These are phyloP conservation scores for Sugiyamaella boreocaroliniensis DNA, from an alignment of 805 yeast genomes.

Conservation along the genomic window DNA sequence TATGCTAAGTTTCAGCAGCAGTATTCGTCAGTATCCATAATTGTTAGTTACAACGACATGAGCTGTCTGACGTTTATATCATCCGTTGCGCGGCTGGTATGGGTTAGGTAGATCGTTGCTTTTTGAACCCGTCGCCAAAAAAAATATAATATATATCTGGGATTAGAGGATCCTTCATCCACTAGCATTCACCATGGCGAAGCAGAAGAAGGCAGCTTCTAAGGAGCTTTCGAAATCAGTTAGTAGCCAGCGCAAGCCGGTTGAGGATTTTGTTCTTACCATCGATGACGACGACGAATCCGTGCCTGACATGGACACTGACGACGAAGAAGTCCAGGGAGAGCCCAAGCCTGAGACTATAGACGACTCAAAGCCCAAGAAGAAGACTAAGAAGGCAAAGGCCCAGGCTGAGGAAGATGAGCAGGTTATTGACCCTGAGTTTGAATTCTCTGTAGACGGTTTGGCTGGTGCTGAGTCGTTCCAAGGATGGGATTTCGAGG, in stretches of 20 bases:
- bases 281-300: conserved; percentile 78
- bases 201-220: not conserved
- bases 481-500: conserved; percentile 81
- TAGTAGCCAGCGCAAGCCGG: not conserved
- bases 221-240: not conserved
- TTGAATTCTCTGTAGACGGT: conserved; percentile 58
- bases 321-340: conserved; percentile 35
- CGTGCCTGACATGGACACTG: conserved; percentile 45
- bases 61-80: too few species aligned
- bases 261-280: conserved; percentile 61
- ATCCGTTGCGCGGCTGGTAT: not conserved
- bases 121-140: not conserved
- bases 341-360: conserved; percentile 5
- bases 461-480: conserved; percentile 31
- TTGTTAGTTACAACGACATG: too few species aligned
- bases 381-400: conserved; percentile 19
- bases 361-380: not conserved
- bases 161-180: not conserved
- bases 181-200: conserved; percentile 1
- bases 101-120: not conserved
- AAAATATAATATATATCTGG: not conserved
- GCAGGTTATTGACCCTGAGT: conserved; percentile 55
- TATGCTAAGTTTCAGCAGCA: too few species aligned
- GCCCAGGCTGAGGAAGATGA: conserved; percentile 39
- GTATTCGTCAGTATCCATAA: too few species aligned